Base-by-base conservation (phyloP, 768 basidiomycete species). In the Pisolithus microcarpus region DNA sequence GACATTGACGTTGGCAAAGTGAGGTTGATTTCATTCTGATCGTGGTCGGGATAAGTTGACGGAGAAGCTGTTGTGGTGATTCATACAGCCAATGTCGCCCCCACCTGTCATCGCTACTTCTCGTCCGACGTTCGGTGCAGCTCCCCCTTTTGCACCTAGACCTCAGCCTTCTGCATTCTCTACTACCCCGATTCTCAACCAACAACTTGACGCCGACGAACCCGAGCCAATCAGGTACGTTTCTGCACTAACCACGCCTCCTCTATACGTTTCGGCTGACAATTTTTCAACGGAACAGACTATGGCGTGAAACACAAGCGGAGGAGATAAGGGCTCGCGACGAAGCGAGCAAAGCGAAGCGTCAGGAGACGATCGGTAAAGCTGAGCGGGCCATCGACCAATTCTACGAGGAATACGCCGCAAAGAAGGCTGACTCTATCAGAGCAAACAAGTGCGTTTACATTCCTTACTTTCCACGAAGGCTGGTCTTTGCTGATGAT, bases 401-500 rank as follows among this genome's bases (percentile, higher is more conserved):
- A 56, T 94, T 93, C 66, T 94, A 94, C 61, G 87, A 89, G 63
- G 79, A 85, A 46, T 92, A 98, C 64, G 79, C 89, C 34, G 75
- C 76, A 52, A 88, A 90, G 75, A 95, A 94, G 71, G 90, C 93
- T 72, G 80, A 80, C 65, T 83, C 83, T 57, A 96, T 99, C 59
- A 76, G 87, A 43, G 86, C 94, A 67, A 99, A 98, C 79, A 98
- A 99, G 95, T 96, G 23, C 31, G 50, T 52, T 10, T 2, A 34
- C 24, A 1, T 37, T 36, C 49, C 38, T 48, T 40, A 21, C 30
- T 26, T 34, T 31, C 48, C 53, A 44, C 1, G 2, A 37, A 18
- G 30, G 10, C n/a, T 6, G 11, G 36, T 13, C 1, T 43, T n/a
- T 19, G 37, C n/a, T 57, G 31, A 58, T 43, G 24, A 13, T 26